phyloP scores from a whole-genome alignment of 208 protist species.

The Trypanosomatidae sp. region DNA sequence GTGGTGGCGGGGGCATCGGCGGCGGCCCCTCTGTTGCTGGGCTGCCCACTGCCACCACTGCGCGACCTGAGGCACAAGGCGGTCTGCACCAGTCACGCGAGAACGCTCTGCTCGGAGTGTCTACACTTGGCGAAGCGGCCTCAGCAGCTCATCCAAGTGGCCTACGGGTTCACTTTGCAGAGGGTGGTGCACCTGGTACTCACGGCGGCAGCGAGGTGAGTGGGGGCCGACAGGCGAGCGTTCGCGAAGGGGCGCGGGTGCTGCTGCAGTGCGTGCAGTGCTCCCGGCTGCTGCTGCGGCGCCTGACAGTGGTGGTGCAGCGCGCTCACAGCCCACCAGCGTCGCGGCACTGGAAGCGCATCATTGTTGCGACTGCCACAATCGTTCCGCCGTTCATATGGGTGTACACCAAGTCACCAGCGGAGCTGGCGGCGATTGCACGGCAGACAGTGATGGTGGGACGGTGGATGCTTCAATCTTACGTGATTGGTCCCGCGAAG shows the following conservation, averaged over 20 bases:
- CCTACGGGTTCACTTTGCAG: slow-evolving; percentile 4
- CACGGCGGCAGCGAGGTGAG: slow-evolving; percentile 1
- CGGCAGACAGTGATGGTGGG: slow-evolving; percentile 10
- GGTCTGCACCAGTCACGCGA: neutral
- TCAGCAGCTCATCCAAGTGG: neutral
- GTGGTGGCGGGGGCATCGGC: neutral
- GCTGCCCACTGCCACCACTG: neutral
- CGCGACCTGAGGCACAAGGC: neutral
- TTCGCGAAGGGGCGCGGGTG: slow-evolving; percentile 33
- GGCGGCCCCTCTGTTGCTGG: neutral
- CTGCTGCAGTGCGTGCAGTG: slow-evolving; percentile 34
- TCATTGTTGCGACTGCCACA: slow-evolving; percentile 24
- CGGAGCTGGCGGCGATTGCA: slow-evolving; percentile 30
- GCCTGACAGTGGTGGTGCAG: slow-evolving; percentile 31
- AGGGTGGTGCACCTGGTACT: neutral
- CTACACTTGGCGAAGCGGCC: neutral
- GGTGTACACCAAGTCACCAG: slow-evolving; percentile 38
- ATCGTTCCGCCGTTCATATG: slow-evolving; percentile 39
- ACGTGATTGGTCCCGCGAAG: slow-evolving; percentile 44
- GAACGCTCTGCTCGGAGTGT: neutral
- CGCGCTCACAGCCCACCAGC: slow-evolving; percentile 34
- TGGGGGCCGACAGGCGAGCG: neutral
- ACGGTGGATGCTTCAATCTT: slow-evolving; percentile 36
- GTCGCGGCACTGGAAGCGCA: slow-evolving; percentile 45
- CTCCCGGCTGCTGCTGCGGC: slow-evolving; percentile 19